These are phyloP conservation scores for Nitzschia palea DNA, from an alignment of 108 stramenopile genomes.

Conservation along the genomic window DNA sequence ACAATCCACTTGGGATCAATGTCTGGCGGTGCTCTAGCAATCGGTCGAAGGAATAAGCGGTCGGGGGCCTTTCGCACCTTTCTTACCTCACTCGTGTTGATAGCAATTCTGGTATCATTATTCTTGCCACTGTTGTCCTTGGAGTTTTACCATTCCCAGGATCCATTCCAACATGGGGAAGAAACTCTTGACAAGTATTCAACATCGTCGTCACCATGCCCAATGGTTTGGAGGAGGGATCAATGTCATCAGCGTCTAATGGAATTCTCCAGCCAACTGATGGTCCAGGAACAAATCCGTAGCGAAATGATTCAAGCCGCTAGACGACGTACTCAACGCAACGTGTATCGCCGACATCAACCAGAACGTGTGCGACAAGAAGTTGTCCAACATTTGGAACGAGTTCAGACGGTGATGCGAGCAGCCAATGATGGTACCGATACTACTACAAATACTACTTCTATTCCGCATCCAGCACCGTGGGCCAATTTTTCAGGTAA, in stretches of 20 bases:
- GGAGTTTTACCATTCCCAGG: too few relatives aligned
- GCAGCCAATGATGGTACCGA: not conserved
- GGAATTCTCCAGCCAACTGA: not conserved
- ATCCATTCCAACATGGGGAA: too few relatives aligned
- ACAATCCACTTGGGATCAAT: too few relatives aligned
- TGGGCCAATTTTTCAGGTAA: constrained; percentile 12
- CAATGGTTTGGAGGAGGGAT: not conserved
- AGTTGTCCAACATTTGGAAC: not conserved
- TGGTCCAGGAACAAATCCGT: not conserved
- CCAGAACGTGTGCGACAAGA: not conserved
- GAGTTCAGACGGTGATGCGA: not conserved
- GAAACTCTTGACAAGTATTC: too few relatives aligned
- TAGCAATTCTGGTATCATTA: too few relatives aligned
- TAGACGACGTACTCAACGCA: not conserved
- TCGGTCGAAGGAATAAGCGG: too few relatives aligned
- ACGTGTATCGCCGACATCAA: constrained; percentile 1
- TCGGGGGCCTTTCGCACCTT: too few relatives aligned
- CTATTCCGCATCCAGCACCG: not conserved
- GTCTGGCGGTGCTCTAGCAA: too few relatives aligned
- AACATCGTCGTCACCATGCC: not conserved
- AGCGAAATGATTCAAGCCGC: not conserved
- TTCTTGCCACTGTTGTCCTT: too few relatives aligned
- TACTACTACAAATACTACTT: too few relatives aligned
- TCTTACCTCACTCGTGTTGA: too few relatives aligned
- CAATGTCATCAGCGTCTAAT: not conserved